Percentiles rank a stretch among this genome's conserved stretches.
These are phyloP conservation scores for Neonectria hederae DNA, from an alignment of 2,329 filamentous ascomycete genomes.

Conservation along the genomic window DNA sequence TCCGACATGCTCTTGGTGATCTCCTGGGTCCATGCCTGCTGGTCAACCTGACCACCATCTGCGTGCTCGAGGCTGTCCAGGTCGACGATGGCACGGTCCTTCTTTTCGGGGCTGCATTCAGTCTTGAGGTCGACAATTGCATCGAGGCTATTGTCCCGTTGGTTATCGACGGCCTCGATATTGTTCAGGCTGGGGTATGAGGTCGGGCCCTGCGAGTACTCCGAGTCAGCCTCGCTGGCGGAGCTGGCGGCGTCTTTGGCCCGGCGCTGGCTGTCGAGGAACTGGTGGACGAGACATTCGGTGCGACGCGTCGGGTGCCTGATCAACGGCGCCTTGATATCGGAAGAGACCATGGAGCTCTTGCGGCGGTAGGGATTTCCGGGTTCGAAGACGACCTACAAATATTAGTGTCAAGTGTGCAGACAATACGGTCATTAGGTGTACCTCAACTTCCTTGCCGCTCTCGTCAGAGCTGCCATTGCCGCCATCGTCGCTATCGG, in stretches of 20 bases:
- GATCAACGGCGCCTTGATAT: conserved; percentile 51
- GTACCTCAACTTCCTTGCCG: conserved; percentile 60
- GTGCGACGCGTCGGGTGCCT: conserved; percentile 49
- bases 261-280: conserved; percentile 66
- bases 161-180: conserved; percentile 26
- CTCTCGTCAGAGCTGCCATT: conserved; percentile 64
- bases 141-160: conserved; percentile 31
- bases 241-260: conserved; percentile 42
- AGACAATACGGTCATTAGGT: conserved; percentile 11
- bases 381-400: conserved; percentile 70
- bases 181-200: conserved; percentile 35
- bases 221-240: conserved; percentile 40
- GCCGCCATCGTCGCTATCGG: conserved; percentile 53
- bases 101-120: conserved; percentile 36
- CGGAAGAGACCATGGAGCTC: conserved; percentile 68
- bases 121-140: conserved; percentile 23
- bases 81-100: conserved; percentile 50
- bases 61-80: conserved; percentile 51
- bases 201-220: conserved; percentile 44
- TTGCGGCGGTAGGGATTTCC: conserved; percentile 71
- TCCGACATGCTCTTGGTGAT: conserved; percentile 57
- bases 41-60: conserved; percentile 63
- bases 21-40: conserved; percentile 63
- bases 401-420: neutral
- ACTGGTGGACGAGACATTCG: conserved; percentile 72